Conservation (phyloP, 1,139 yeast species). For the Pneumocystis murina region DNA sequence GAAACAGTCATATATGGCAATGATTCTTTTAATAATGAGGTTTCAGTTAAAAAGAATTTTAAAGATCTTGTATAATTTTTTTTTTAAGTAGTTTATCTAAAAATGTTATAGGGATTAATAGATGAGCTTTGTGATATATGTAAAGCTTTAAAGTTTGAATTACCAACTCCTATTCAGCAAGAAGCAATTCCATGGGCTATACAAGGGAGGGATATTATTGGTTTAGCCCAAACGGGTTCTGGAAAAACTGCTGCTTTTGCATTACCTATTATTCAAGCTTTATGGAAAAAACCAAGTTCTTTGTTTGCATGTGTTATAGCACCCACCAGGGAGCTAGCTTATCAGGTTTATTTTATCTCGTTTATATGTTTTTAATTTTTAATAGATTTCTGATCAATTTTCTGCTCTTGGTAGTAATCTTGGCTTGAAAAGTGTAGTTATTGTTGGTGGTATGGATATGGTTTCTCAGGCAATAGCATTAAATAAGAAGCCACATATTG, state of each 20-base stretch:
- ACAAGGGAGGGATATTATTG: slow-evolving; percentile 89
- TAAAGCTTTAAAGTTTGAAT: slow-evolving; percentile 58
- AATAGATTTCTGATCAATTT: slow-evolving; percentile 51
- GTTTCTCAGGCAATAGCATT: slow-evolving; percentile 93
- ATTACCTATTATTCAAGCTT: slow-evolving; percentile 74
- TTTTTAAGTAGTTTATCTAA: slow-evolving; percentile 9
- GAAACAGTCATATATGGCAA: not conserved
- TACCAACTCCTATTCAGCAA: slow-evolving; percentile 89
- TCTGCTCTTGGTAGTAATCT: slow-evolving; percentile 81
- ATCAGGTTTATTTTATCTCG: slow-evolving; percentile 66
- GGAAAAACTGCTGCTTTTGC: slow-evolving; percentile 98
- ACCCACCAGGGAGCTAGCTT: slow-evolving; percentile 94
- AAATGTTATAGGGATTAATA: slow-evolving; percentile 45
- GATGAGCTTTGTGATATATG: slow-evolving; percentile 65
- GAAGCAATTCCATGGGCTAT: slow-evolving; percentile 86
- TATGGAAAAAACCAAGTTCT: slow-evolving; percentile 80
- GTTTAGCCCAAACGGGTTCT: slow-evolving; percentile 97
- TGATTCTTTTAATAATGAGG: not conserved
- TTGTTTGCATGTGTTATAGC: slow-evolving; percentile 82
- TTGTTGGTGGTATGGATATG: slow-evolving; percentile 97
- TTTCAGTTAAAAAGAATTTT: not conserved
- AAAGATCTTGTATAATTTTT: not conserved
- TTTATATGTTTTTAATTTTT: slow-evolving; percentile 79
- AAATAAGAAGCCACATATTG: slow-evolving; percentile 82
- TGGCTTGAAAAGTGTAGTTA: slow-evolving; percentile 77